phyloP scores from a whole-genome alignment of 345 rosid genomes.

The Citrus maxima region DNA sequence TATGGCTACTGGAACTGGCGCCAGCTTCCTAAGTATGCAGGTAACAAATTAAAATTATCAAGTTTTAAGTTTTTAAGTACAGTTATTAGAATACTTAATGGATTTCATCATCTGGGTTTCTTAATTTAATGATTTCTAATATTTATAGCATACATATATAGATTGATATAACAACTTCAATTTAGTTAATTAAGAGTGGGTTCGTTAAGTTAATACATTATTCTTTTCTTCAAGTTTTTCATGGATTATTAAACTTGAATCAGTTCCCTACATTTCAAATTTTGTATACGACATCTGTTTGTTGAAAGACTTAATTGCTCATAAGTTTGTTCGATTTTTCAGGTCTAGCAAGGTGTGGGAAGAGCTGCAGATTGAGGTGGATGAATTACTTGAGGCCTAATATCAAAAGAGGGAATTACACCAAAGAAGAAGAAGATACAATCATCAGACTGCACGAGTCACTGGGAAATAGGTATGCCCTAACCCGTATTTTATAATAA shows the following conservation, averaged over 20 bases:
- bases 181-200: not conserved
- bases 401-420: slow-evolving; percentile 54
- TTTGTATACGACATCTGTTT: not conserved
- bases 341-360: slow-evolving; percentile 62
- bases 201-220: no score
- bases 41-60: slow-evolving; percentile 13
- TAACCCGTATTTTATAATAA: not conserved
- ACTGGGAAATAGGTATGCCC: slow-evolving; percentile 44
- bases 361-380: slow-evolving; percentile 66
- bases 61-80: not conserved
- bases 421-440: slow-evolving; percentile 47
- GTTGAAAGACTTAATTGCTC: not conserved
- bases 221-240: not conserved
- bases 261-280: not conserved
- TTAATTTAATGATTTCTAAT: no score
- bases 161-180: not conserved
- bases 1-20: slow-evolving; percentile 68
- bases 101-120: no score
- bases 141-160: no score
- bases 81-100: no score
- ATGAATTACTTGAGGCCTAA: slow-evolving; percentile 57
- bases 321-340: slow-evolving; percentile 1
- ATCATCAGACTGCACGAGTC: slow-evolving; percentile 35
- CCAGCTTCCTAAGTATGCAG: slow-evolving; percentile 58
- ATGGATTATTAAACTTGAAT: not conserved